Evolutionary conservation across 2,329 filamentous ascomycete genomes (phyloP), one percentile per base, ranked within the genome.

Genomic region (Cercospora janseana): DNA sequence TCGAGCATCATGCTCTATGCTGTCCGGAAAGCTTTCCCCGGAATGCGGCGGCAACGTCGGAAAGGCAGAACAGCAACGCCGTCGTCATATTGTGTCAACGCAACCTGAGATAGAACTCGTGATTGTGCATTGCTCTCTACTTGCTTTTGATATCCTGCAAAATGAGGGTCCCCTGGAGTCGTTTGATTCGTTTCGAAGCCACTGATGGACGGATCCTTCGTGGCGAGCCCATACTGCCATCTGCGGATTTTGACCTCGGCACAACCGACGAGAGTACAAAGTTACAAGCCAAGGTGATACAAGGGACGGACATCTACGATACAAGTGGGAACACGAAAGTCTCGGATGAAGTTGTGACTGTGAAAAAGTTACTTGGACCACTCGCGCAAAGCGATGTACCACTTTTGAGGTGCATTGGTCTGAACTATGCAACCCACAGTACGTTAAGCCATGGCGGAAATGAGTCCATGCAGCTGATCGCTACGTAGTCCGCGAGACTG

Each of bases 141-240:
- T 12, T 13, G 4, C 29, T 32, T 5, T 4, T 32, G n/a, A 32
- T 13, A 32, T 2, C 29, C 16, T 32, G 29, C 29, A 13, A 4
- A 3, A 32, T 32, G 29, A 32, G 29, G 6, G 10, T 32, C 13
- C 29, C 29, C 3, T 61, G 60, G 60, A 53, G 87, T 82, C 80
- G 84, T 62, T 81, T 89, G 32, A 73, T 90, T 57, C 83, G 86
- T 43, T 90, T 89, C 70, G 55, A 63, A 6, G 81, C 84, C 61
- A 80, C 78, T 59, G 82, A 88, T 62, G 85, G 85, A 65, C 75
- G 75, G 46, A 78, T 79, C 27, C 86, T 87, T 69, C 87, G 88
- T 56, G 86, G 86, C 59, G 84, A 89, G 70, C 85, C 86, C 52
- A 80, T 89, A 49, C 76, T 51, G 16, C 52, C 26, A 42, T 51